Evolutionary conservation across 75 land plant species (phyloP).

Genomic region (Ceratopteris richardii): DNA sequence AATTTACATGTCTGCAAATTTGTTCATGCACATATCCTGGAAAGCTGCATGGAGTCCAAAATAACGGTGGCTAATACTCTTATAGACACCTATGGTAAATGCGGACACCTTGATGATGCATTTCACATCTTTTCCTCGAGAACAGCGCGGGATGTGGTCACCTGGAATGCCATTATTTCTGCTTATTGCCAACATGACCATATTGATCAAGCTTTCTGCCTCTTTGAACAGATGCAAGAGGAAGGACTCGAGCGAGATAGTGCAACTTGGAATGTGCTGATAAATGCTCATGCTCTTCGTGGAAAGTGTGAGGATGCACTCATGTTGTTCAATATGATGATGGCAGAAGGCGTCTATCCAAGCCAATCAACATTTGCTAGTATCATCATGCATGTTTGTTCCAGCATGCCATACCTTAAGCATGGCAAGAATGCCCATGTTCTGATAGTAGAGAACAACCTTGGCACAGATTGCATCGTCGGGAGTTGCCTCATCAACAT

Average conservation of each 20-base stretch:
- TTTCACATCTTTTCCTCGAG: slow-evolving; percentile 2
- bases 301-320: too few species aligned
- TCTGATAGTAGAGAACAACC: not conserved
- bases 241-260: slow-evolving; percentile 12
- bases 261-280: slow-evolving; percentile 13
- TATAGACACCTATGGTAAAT: slow-evolving; percentile 27
- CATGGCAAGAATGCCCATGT: not conserved
- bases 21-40: slow-evolving; percentile 9
- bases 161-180: slow-evolving; percentile 24
- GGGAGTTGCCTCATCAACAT: not conserved
- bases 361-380: not conserved
- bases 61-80: slow-evolving; percentile 6
- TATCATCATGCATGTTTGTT: not conserved
- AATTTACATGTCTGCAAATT: not conserved
- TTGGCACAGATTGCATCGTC: not conserved
- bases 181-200: slow-evolving; percentile 20
- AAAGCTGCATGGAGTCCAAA: slow-evolving; percentile 3
- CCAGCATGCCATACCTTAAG: not conserved
- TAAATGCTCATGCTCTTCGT: not conserved
- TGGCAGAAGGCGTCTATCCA: not conserved
- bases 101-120: slow-evolving; percentile 18
- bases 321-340: not conserved
- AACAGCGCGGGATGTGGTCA: slow-evolving; percentile 19
- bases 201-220: slow-evolving; percentile 14
- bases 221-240: slow-evolving; percentile 24